Evolutionary conservation across 2,329 filamentous ascomycete genomes (phyloP).

Genomic region (Alternaria novae-zelandiae): DNA sequence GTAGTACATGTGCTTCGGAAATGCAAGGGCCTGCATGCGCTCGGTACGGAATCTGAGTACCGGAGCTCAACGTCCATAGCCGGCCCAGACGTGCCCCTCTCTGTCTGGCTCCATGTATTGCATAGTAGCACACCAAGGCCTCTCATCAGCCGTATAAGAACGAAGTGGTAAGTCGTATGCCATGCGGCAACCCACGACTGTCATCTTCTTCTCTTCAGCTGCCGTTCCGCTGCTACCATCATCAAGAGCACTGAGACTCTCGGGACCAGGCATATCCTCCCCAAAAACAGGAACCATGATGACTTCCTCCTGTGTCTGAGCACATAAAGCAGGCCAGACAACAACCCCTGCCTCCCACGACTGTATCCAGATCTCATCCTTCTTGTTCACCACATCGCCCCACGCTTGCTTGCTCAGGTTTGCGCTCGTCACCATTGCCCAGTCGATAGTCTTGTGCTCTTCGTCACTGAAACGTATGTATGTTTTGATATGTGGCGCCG

Average conservation of each 20-base stretch:
- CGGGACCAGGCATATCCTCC: slow-evolving; percentile 59
- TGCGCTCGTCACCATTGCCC: slow-evolving; percentile 89
- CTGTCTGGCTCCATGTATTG: slow-evolving; percentile 68
- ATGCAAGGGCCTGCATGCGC: neutral
- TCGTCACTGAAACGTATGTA: slow-evolving; percentile 71
- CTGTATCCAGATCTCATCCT: slow-evolving; percentile 70
- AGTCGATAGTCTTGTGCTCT: slow-evolving; percentile 67
- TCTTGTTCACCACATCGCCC: slow-evolving; percentile 68
- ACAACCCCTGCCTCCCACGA: slow-evolving; percentile 87
- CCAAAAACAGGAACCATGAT: slow-evolving; percentile 74
- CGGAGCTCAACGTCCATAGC: slow-evolving; percentile 9
- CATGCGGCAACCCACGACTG: slow-evolving; percentile 72
- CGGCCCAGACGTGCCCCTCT: slow-evolving; percentile 54
- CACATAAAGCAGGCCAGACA: slow-evolving; percentile 72
- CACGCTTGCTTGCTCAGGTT: slow-evolving; percentile 90
- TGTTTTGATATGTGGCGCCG: slow-evolving; percentile 89
- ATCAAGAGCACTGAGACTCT: slow-evolving; percentile 23
- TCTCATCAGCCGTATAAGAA: slow-evolving; percentile 66
- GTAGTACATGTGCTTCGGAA: neutral
- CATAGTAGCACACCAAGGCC: slow-evolving; percentile 77
- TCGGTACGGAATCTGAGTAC: neutral
- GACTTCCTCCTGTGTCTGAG: slow-evolving; percentile 22
- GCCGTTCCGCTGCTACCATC: slow-evolving; percentile 12
- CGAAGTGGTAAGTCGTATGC: slow-evolving; percentile 82
- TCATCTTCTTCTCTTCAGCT: slow-evolving; percentile 1